A percentile compares a stretch with the other conserved stretches of the same genome.
Evolutionary conservation across 1,284 basidiomycete species (phyloP).

Genomic region (Polyporus tsugae): DNA sequence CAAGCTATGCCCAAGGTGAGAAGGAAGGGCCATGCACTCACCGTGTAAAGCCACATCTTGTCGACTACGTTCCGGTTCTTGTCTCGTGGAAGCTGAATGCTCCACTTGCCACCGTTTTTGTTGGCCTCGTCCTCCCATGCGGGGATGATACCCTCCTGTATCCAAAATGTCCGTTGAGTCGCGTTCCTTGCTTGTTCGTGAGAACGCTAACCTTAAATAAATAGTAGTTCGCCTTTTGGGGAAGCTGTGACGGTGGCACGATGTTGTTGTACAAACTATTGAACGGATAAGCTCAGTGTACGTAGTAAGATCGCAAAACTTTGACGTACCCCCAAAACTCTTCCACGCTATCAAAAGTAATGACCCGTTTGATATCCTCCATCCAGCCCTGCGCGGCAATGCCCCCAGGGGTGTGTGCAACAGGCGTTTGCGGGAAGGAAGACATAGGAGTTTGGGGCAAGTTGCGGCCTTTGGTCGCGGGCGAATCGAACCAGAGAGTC

Average conservation of each 20-base stretch:
- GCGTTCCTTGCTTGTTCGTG: conserved; percentile 19
- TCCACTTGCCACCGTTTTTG: conserved; percentile 98
- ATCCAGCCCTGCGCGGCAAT: conserved; percentile 87
- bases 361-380: conserved; percentile 96
- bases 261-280: conserved; percentile 95
- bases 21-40: conserved; percentile 41
- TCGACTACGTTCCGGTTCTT: conserved; percentile 90
- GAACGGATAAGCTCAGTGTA: conserved; percentile 11
- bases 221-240: conserved; percentile 98
- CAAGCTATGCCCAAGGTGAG: not conserved
- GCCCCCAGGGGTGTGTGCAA: conserved; percentile 70
- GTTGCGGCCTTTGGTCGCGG: conserved; percentile 86
- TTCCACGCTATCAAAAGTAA: conserved; percentile 93
- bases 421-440: conserved; percentile 79
- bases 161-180: conserved; percentile 3
- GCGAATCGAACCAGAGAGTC: conserved; percentile 98
- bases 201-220: conserved; percentile 82
- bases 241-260: conserved; percentile 93
- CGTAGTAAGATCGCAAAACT: conserved; percentile 12
- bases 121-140: conserved; percentile 98
- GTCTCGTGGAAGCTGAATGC: conserved; percentile 95
- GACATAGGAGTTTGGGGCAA: conserved; percentile 86
- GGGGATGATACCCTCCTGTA: conserved; percentile 91
- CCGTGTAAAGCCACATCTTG: conserved; percentile 98
- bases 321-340: conserved; percentile 94